Evolutionary conservation across 768 basidiomycete genomes (phyloP).

Genomic region (Amanita thiersii): DNA sequence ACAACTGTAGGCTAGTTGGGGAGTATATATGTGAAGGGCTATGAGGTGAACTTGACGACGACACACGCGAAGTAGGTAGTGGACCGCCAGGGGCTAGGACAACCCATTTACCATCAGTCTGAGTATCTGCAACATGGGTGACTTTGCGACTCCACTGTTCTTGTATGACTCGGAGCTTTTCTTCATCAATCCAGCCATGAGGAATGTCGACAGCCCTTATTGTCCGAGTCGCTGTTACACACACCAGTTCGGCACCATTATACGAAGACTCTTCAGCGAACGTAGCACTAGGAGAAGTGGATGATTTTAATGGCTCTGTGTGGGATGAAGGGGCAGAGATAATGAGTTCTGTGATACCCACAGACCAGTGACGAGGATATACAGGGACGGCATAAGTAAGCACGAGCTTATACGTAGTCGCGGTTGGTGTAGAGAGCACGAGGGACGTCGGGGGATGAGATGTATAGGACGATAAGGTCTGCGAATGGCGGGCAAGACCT

Average conservation of each 20-base stretch:
- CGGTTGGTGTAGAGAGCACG: slow-evolving; percentile 60
- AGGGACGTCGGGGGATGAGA: slow-evolving; percentile 75
- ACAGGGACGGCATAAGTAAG: slow-evolving; percentile 71
- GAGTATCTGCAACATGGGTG: slow-evolving; percentile 56
- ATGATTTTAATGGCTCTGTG: neutral
- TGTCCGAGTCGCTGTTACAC: slow-evolving; percentile 51
- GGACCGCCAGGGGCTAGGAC: slow-evolving; percentile 58
- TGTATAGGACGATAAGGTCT: slow-evolving; percentile 69
- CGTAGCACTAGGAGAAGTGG: slow-evolving; percentile 3
- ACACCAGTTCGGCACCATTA: slow-evolving; percentile 24
- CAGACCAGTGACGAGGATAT: slow-evolving; percentile 75
- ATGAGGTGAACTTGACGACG: slow-evolving; percentile 17
- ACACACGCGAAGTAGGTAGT: slow-evolving; percentile 13
- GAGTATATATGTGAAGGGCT: slow-evolving; percentile 21
- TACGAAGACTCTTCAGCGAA: slow-evolving; percentile 8
- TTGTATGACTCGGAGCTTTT: slow-evolving; percentile 51
- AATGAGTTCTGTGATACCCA: slow-evolving; percentile 69
- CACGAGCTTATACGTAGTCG: slow-evolving; percentile 60
- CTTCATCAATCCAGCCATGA: slow-evolving; percentile 62
- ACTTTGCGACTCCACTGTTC: slow-evolving; percentile 80
- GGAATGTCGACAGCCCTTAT: slow-evolving; percentile 66
- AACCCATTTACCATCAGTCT: slow-evolving; percentile 83
- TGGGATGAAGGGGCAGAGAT: slow-evolving; percentile 32
- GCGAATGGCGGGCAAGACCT: slow-evolving; percentile 42
- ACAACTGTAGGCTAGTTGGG: slow-evolving; percentile 59